Percentiles rank a stretch among this genome's conserved stretches.
Conservation (phyloP, 345 rosid genomes). For the Salix arbutifolia region DNA sequence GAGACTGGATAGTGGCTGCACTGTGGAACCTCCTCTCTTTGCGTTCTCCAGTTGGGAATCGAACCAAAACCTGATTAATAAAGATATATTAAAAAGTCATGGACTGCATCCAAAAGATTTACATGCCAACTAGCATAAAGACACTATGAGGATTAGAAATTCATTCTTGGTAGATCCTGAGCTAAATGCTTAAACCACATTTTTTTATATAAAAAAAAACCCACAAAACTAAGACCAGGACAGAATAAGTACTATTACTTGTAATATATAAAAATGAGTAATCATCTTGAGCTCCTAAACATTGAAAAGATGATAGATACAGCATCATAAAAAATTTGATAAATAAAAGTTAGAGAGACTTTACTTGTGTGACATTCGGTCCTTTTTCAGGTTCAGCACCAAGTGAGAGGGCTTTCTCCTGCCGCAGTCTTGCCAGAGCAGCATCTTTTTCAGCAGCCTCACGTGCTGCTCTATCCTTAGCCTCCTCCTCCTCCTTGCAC, state of each 20-base stretch:
- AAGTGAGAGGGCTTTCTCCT: conserved; percentile 82
- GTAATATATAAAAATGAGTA: neutral
- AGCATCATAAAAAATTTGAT: neutral
- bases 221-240: neutral
- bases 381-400: conserved; percentile 91
- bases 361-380: conserved; percentile 82
- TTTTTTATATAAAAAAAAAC: neutral
- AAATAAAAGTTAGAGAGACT: neutral
- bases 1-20: conserved; percentile 47
- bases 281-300: neutral
- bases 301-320: neutral
- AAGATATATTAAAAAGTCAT: neutral
- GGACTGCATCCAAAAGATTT: neutral
- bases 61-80: conserved; percentile 64
- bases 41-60: conserved; percentile 89
- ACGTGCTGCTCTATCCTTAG: conserved; percentile 68
- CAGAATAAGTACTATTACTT: neutral
- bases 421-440: conserved; percentile 62
- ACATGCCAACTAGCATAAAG: neutral
- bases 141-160: neutral
- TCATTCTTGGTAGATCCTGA: neutral
- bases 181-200: neutral
- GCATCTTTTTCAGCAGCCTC: conserved; percentile 93
- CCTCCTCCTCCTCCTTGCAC: conserved; percentile 87
- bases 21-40: conserved; percentile 85